Base-by-base conservation (phyloP, 345 rosid genomes). In the Citrus medica region DNA sequence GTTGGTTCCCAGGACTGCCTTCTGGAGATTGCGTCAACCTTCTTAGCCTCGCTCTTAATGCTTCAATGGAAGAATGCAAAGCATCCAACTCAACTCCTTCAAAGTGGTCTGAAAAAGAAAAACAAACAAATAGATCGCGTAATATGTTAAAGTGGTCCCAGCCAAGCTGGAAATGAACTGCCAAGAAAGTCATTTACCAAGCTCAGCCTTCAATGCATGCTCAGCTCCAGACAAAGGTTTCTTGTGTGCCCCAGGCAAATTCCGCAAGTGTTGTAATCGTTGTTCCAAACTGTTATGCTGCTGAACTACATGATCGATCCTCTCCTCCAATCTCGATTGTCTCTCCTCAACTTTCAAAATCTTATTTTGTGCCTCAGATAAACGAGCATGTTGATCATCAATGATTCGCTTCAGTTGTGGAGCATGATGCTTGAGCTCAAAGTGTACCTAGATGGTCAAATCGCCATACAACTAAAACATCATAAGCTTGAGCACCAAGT, bases 211-310 rank as follows among this genome's bases (percentile, higher is more conserved):
- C 70, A 94, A 94, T 59, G 90, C 89, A 66, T 83, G 85, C 84
- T 97, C 99, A 62, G 98, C 99, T 81, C 82, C 88, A 6, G 98
- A 90, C 83, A 94, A 83, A n/a, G 97, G 99, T 77, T 85, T 94
- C 89, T 86, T 94, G 76, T 90, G 92, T 62, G 82, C 90, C 68
- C 90, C 93, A 73, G 92, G 95, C 77, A 93, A 85, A 83, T 83
- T 91, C 85, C 92, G 91, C 68, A 93, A 86, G 46, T 48, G 81
- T 59, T 89, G 89, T 87, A 93, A 75, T 21, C 92, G 89, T 77
- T 88, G 85, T 69, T 93, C 98, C 66, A 92, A 85, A 80, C 76
- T 71, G 78, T 83, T 84, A 46, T 93, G 95, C 55, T 12, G 65
- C 66, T 85, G 83, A 40, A 86, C 79, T 67, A 83, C 90, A 78